Evolutionary conservation across 495 filamentous ascomycete species (phyloP), one percentile per base, ranked within the genome.

Genomic region (Hypoxylon fragiforme): DNA sequence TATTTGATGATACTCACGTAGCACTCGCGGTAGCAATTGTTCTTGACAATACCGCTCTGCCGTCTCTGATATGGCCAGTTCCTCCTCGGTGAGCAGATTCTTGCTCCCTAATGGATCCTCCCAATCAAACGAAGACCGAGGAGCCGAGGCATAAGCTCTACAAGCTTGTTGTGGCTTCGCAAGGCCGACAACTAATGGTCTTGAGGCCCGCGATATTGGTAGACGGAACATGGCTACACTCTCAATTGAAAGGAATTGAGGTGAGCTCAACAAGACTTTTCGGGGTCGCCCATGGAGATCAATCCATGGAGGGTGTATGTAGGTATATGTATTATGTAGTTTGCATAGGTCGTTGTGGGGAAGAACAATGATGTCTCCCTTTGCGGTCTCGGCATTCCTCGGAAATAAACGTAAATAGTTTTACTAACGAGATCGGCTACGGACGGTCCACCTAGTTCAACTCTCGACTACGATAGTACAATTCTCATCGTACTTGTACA

Each of bases 21-120:
- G 79, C 46, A 98, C 87, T 38, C 94, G 79, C 6, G 94, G 94
- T 42, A 87, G 75, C 67, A 98, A 72, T 45, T 79, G 82, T 57
- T 96, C 92, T 72, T 97, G 95, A 70, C 92, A 97, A 65, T 97
- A 98, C 46, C 88, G 78, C 60, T 91, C 84, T 18, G 92, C 91
- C 1, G 88, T 96, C 53, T 96, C 91, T 19, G 87, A 79, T 43
- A 97, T 88, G 8, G 91, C 90, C 57, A 92, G 63, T 69, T 98
- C 94, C 48, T 98, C 95, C 62, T 92, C 87, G 8, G 90, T 95
- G 57, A 88, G 83, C 19, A 92, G 71, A 54, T 82, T 86, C 53
- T 82, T 83, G 8, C 87, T 78, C 20, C 74, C 79, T 28, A 97
- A 77, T 9, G 94, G 94, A 67, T 98, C 95, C 65, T 95, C 80